Evolutionary conservation across 2,329 filamentous ascomycete species (phyloP), one percentile per base, ranked within the genome.

Genomic region (Tolypocladium ophioglossoides): DNA sequence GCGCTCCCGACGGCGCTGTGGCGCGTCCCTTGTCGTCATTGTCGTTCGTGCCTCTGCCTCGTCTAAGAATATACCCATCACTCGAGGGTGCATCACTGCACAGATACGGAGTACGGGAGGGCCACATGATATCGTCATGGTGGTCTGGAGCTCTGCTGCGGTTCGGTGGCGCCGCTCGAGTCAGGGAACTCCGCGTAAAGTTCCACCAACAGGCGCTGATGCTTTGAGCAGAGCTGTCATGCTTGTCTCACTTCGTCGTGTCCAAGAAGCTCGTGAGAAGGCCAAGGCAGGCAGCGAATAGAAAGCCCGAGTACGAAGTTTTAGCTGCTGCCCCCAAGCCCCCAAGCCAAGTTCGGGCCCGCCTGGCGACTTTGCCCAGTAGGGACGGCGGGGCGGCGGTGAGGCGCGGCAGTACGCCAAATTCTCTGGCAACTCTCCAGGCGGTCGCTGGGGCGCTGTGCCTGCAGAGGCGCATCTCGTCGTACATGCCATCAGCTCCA

Each of bases 351-450:
- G n/a, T 8, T 47, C 24, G 16, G 24, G 44, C 18, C 18, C 18
- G 44, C 44, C 27, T 7, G 2, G 27, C 44, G 27, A 30, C 35
- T 18, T 46, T 39, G 16, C 58, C 61, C 11, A 47, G 58, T 60
- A n/a, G 22, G 61, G 65, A 57, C 62, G 59, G 61, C 59, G 61
- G 62, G 61, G 62, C 55, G 59, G 64, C 63, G 66, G 68, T 69
- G 61, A 56, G 38, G 2, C 16, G 9, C 46, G 69, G 70, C 70
- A 72, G 65, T 67, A 72, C 61, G 55, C 59, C 61, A 64, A 69
- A 71, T 67, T 66, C 60, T 66, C 63, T 50, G 59, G 63, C 58
- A 56, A 61, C 18, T 30, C 8, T n/a, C 34, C 34, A 5, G 39
- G 49, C 32, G 2, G 16, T 37, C 4, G n/a, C 47, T 50, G 32